A percentile compares a stretch with the other conserved stretches of the same genome.
Evolutionary conservation across 306 rosid genomes (phyloP).

Genomic region (Ceratonia siliqua): DNA sequence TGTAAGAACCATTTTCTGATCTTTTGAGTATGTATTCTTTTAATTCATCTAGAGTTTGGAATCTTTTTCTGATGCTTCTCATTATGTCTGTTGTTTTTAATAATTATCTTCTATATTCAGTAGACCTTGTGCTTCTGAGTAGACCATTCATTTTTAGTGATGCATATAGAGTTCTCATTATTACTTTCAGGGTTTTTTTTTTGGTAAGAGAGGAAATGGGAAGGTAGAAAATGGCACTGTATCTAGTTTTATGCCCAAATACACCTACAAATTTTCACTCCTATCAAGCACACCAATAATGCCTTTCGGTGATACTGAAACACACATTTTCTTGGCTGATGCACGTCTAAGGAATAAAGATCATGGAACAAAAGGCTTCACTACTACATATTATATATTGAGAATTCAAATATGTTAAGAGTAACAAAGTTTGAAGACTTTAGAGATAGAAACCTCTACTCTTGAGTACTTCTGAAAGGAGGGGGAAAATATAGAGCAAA

Average conservation of each 20-base stretch:
- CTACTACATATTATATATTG: neutral
- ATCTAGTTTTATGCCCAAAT: too few species aligned
- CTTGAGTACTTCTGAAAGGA: neutral
- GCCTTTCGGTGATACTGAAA: neutral
- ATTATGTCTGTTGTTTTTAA: neutral
- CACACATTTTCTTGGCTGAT: neutral
- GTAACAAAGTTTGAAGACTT: neutral
- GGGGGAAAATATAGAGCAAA: neutral
- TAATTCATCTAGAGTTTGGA: neutral
- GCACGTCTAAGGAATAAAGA: neutral
- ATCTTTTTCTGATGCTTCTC: neutral
- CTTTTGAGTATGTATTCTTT: neutral
- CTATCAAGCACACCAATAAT: neutral
- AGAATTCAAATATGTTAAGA: neutral
- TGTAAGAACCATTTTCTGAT: slow-evolving; percentile 39
- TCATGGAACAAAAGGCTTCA: neutral
- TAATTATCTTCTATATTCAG: neutral
- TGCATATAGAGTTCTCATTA: neutral
- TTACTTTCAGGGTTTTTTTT: too few species aligned
- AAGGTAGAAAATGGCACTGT: too few species aligned
- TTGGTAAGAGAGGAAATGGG: too few species aligned
- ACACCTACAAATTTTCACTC: too few species aligned
- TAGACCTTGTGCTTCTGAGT: neutral
- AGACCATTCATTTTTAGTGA: neutral
- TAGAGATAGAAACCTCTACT: neutral